Conservation (phyloP, 176 grass and related monocot genomes). For the Eragrostis curvula region DNA sequence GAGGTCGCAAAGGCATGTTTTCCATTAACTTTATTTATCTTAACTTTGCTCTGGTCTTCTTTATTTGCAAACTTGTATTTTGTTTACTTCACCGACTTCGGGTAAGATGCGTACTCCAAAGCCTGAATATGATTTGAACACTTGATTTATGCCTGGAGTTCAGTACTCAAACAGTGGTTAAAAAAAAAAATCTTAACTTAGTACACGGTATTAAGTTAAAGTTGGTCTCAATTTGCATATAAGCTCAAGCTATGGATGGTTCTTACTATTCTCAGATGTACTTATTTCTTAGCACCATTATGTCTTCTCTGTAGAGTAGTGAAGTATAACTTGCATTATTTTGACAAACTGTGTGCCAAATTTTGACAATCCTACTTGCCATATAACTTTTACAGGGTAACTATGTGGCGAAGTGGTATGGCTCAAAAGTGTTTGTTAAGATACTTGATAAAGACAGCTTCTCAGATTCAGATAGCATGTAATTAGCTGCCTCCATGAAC, state of each 20-base stretch:
- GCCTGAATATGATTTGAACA: background rate
- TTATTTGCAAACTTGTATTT: background rate
- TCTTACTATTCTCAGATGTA: background rate
- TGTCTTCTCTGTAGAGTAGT: background rate
- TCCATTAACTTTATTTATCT: background rate
- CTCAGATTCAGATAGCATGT: slow-evolving; percentile 92
- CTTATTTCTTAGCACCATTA: background rate
- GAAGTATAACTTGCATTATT: background rate
- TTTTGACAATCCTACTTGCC: slow-evolving; percentile 29
- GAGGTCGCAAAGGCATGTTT: slow-evolving; percentile 71
- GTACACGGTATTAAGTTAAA: background rate
- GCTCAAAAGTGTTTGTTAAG: slow-evolving; percentile 91
- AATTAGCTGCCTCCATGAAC: slow-evolving; percentile 37
- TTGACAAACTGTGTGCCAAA: background rate
- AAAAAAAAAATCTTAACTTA: background rate
- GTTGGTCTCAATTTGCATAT: background rate
- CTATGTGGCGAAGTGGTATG: slow-evolving; percentile 93
- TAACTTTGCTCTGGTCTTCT: background rate
- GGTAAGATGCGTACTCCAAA: background rate
- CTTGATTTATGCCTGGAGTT: slow-evolving; percentile 11
- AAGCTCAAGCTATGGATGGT: slow-evolving; percentile 4
- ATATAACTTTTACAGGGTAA: slow-evolving; percentile 58
- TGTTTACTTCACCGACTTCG: background rate
- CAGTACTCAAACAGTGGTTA: background rate
- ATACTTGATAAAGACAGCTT: slow-evolving; percentile 88